A percentile compares a stretch with the other conserved stretches of the same genome.
These are phyloP conservation scores for Hippophae gyantsensis DNA, from an alignment of 306 rosid genomes.

Conservation along the genomic window DNA sequence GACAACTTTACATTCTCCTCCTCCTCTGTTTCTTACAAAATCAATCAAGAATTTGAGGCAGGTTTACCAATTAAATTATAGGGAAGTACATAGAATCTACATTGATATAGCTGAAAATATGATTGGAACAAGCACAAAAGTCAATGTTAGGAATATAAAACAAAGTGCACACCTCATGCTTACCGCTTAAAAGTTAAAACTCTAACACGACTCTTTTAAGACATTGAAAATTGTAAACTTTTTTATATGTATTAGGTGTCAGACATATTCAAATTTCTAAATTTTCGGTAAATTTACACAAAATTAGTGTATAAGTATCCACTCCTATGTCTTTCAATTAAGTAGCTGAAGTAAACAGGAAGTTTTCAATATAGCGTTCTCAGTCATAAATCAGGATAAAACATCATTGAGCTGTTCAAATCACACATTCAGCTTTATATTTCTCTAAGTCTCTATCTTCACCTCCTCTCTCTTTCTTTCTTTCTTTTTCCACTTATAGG, in stretches of 20 bases:
- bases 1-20: slow-evolving; percentile 50
- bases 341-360: slow-evolving; percentile 44
- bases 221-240: no score
- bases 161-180: slow-evolving; percentile 10
- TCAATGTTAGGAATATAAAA: slow-evolving; percentile 27
- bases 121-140: slow-evolving; percentile 53
- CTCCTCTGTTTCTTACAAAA: slow-evolving; percentile 35
- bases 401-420: slow-evolving; percentile 37
- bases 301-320: no score
- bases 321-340: slow-evolving; percentile 18
- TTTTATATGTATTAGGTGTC: no score
- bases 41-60: slow-evolving; percentile 26
- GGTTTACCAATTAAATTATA: slow-evolving; percentile 21
- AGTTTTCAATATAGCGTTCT: slow-evolving; percentile 34
- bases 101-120: slow-evolving; percentile 29
- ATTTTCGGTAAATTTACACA: no score
- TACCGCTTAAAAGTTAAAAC: slow-evolving; percentile 25
- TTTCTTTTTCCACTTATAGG: slow-evolving; percentile 3
- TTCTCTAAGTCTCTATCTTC: slow-evolving; percentile 8
- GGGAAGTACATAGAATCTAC: slow-evolving; percentile 32
- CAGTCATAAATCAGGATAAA: slow-evolving; percentile 28
- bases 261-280: no score
- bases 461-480: slow-evolving; percentile 10
- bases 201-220: no score
- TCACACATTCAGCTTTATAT: slow-evolving; percentile 19